phyloP scores from a whole-genome alignment of 78 protist genomes.

The Dictyostelium discoideum region dicty_2.7 NC_007089.4:441001-441500 shows the following conservation, averaged over 20 bases:
- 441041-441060: neutral
- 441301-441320: constrained; percentile 90
- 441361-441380: constrained; percentile 76
- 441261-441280: constrained; percentile 85
- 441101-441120: neutral
- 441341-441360: constrained; percentile 86
- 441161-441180: neutral
- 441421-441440: constrained; percentile 61
- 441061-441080: neutral
- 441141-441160: neutral
- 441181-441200: neutral
- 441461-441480: neutral
- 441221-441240: constrained; percentile 67
- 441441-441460: constrained; percentile 35
- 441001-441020: neutral
- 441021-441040: neutral
- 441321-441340: constrained; percentile 96
- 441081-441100: neutral
- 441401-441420: constrained; percentile 62
- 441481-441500: neutral
- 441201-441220: constrained; percentile 16
- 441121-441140: neutral
- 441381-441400: constrained; percentile 77
- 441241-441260: constrained; percentile 70
- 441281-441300: constrained; percentile 90